Base-by-base conservation (phyloP, 257 asterid genomes). In the Solanum medicagineum region DNA sequence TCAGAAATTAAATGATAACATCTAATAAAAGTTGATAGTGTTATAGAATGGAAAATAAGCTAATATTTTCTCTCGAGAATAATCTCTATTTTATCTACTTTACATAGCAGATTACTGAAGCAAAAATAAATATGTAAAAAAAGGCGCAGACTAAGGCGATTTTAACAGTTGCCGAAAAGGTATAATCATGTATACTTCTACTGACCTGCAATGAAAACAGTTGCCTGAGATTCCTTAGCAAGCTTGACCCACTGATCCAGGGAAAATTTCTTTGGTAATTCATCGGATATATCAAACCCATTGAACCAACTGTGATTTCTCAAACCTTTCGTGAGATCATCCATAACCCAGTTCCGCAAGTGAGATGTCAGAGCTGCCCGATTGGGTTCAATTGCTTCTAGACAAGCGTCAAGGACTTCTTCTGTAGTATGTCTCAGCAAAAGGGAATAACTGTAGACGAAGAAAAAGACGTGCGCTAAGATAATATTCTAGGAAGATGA, bases 381-480 rank as follows among this genome's bases (percentile, higher is more conserved):
- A 42, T 81, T 88, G 54, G 97, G 98, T 90, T 94, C 95, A 56
- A 93, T 93, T 69, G 98, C 94, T 91, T 95, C 98, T 55, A 90
- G 83, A 90, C 98, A 95, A 73, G 98, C 98, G 88, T 94, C 98
- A 83, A 93, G 93, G 87, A 95, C 98, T 95, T 95, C 98, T 89
- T 94, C 98, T 36, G 97, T 95, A 69, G 98, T 95, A 90, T 95
- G 98, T 89, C 98, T 92, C 83, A 95, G 97, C 87, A 95, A 96
- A 89, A 92, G 85, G 70, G 98, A 95, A 89, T 95, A 95, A 71
- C 98, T 95, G 94, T 84, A 70, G 87, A 87, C 63, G 87, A 85
- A 81, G 79, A 69, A 70, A 63, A 51, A 83, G 62, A 81, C 71
- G 19, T 81, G 57, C 66, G 53, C 19, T 47, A 83, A 4, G 32